A percentile compares a stretch with the other conserved stretches of the same genome.
These are phyloP conservation scores for Plectosphaerella plurivora DNA, from an alignment of 2,329 filamentous ascomycete species.

Conservation along the genomic window DNA sequence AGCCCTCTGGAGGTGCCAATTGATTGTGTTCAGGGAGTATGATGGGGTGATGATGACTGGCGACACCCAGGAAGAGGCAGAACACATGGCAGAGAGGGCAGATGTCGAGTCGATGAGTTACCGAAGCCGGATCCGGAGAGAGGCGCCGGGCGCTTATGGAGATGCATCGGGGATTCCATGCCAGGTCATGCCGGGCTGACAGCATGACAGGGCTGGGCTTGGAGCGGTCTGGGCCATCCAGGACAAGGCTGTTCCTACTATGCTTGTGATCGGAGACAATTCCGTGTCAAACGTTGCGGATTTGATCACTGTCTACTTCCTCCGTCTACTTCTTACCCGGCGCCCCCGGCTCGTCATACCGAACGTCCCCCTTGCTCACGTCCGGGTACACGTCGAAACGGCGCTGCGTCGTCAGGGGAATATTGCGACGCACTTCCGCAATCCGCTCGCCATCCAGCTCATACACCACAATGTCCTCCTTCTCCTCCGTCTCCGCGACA, in stretches of 20 bases:
- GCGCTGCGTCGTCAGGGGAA: conserved; percentile 79
- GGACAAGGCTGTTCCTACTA: neutral
- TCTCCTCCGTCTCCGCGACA: conserved; percentile 73
- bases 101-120: no score
- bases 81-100: no score
- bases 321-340: neutral
- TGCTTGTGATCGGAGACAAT: neutral
- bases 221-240: neutral
- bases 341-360: conserved; percentile 5
- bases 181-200: neutral
- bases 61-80: no score
- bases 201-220: neutral
- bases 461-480: conserved; percentile 70
- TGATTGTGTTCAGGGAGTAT: no score
- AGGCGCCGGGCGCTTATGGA: neutral
- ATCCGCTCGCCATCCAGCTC: conserved; percentile 67
- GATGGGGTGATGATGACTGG: no score
- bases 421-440: conserved; percentile 71
- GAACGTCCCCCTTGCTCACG: conserved; percentile 60
- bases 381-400: conserved; percentile 96
- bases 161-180: neutral
- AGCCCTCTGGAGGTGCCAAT: no score
- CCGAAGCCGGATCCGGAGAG: neutral
- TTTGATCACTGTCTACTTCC: neutral
- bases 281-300: neutral